Base-by-base conservation (phyloP, 2,329 filamentous ascomycete genomes). In the Chaetothyriales sp. region DNA sequence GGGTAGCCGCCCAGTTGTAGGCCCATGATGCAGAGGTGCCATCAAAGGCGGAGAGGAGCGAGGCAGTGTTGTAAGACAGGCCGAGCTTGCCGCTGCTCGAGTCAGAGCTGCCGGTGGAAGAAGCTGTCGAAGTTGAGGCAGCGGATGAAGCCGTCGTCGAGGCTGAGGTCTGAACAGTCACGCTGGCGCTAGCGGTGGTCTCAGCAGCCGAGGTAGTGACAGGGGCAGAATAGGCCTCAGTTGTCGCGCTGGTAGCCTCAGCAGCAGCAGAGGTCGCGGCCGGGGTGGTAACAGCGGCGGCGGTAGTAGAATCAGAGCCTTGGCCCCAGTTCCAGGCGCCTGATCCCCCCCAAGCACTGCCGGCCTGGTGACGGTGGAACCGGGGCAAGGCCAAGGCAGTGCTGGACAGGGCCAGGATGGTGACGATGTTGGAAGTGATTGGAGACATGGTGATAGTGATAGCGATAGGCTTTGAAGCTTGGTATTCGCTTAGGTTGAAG, bases 1-100 rank as follows among this genome's bases (percentile, higher is more conserved):
- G 43, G 19, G 53, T 53, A 45, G 60, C 53, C 45, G 61, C 68
- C 70, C 70, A 73, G 61, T 73, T 68, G 62, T 72, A 72, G 36
- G 66, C 66, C 70, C 70, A 73, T 43, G 62, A 62, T 48, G 69
- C 59, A 22, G 57, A 60, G 46, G 54, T 58, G 46, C 53, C 55
- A 48, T 57, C 48, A 48, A 73, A 66, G 12, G 63, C 49, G 22
- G 56, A n/a, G 9, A 68, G 60, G 36, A 64, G 56, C 19, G 57
- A 54, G 39, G 62, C 59, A 39, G 66, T 60, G 55, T 71, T 72
- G 65, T 71, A 73, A 50, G 65, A 65, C 42, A 66, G 57, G 47
- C 65, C 65, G 20, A 60, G 61, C 56, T 67, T 66, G 54, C 56
- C 57, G 28, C 54, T 47, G 28, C 51, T 51, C 5, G 57, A 57